These are phyloP conservation scores for Globomyces pollinis-pini DNA, from an alignment of 192 early-diverging fungal species.

Conservation along the genomic window DNA sequence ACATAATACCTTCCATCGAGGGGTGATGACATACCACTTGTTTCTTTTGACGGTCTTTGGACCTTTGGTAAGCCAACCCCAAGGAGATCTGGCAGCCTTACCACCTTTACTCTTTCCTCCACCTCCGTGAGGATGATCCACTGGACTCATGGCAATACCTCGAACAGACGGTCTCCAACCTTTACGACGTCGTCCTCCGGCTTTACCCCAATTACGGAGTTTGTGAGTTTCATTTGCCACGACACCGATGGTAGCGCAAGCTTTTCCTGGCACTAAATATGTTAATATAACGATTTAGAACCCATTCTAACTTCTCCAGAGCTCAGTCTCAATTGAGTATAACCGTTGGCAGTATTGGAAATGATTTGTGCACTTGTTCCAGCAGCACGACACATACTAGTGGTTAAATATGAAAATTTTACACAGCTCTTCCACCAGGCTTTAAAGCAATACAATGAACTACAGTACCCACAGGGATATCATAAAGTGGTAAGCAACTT, in stretches of 20 bases:
- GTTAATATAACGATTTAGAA: no score
- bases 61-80: conserved; percentile 91
- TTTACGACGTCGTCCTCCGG: conserved; percentile 70
- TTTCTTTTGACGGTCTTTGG: conserved; percentile 61
- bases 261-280: conserved; percentile 70
- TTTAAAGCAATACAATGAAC: conserved; percentile 82
- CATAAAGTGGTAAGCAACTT: conserved; percentile 80
- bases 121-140: conserved; percentile 97
- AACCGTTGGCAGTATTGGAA: conserved; percentile 63
- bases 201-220: conserved; percentile 79
- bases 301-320: conserved; percentile 84
- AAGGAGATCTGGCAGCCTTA: conserved; percentile 78
- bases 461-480: conserved; percentile 86
- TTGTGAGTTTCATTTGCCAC: conserved; percentile 88
- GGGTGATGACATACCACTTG: conserved; percentile 35
- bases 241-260: conserved; percentile 81
- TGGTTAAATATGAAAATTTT: no score
- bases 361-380: conserved; percentile 81
- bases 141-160: conserved; percentile 92
- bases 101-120: conserved; percentile 88
- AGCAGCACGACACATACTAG: conserved; percentile 79
- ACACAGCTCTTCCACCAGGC: conserved; percentile 63
- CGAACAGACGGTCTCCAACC: conserved; percentile 90
- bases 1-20: conserved; percentile 22
- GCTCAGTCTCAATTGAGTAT: conserved; percentile 76